These are phyloP conservation scores for Elongisporangium prolatum DNA, from an alignment of 352 stramenopile genomes.

Conservation along the genomic window DNA sequence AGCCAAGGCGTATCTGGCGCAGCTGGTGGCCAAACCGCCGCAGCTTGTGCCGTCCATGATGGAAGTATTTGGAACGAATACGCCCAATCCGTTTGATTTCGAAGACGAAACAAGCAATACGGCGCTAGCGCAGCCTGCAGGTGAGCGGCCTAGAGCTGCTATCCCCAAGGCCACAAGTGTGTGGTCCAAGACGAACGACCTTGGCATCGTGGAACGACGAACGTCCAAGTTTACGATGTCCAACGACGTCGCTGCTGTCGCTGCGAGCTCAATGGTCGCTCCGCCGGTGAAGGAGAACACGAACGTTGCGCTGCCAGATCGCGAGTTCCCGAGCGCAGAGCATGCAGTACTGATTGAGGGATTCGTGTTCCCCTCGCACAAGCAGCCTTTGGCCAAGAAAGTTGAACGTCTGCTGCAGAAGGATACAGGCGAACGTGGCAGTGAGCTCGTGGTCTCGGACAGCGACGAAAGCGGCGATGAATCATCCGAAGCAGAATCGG, in stretches of 20 bases:
- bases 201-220: conserved; percentile 66
- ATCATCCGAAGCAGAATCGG: conserved; percentile 26
- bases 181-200: conserved; percentile 71
- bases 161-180: conserved; percentile 46
- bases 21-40: conserved; percentile 65
- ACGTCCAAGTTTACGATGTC: conserved; percentile 22
- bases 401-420: conserved; percentile 47
- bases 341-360: conserved; percentile 78
- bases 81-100: conserved; percentile 66
- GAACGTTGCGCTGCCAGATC: conserved; percentile 21
- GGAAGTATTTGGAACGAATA: conserved; percentile 77
- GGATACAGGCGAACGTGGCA: conserved; percentile 21
- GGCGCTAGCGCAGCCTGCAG: conserved; percentile 3
- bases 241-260: conserved; percentile 16
- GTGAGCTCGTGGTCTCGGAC: conserved; percentile 63
- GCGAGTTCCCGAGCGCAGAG: conserved; percentile 44
- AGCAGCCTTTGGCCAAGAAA: conserved; percentile 67
- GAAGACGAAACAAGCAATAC: conserved; percentile 18
- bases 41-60: conserved; percentile 75
- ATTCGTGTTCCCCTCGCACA: conserved; percentile 82
- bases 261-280: conserved; percentile 10
- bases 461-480: conserved; percentile 50
- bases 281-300: conserved; percentile 41
- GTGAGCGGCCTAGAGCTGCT: background rate
- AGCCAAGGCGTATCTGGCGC: conserved; percentile 56